Base-by-base conservation (phyloP, 225 moss, liverwort and hornwort genomes). In the Thuidium tamariscinum region DNA sequence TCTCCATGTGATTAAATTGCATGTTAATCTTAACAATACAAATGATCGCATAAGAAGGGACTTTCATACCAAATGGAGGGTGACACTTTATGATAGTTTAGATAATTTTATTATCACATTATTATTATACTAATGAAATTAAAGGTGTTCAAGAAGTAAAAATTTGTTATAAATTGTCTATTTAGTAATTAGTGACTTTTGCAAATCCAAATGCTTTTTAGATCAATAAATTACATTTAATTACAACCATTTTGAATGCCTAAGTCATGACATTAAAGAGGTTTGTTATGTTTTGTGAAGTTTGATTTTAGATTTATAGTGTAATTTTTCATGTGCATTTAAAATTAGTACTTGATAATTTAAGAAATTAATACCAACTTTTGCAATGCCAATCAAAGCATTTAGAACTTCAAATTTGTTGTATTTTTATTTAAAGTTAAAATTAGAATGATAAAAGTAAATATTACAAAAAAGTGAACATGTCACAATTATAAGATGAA, bases 81-180 rank as follows among this genome's bases (percentile, higher is more conserved):
- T 37, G 12, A 37, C 7, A 12, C 23, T 39, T 13, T 0, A 3
- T 4, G 7, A 25, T 14, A 7, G 13, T 18, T 72, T 19, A 3
- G 1, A 73, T 11, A 48, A 32, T 1, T 73, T 0, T 7, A 34
- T 21, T 49, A 7, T 13, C 20, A 34, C 1, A 48, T 30, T 30
- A 30, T 11, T 48, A 5, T 46, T 30, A 19, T 48, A 48, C 30
- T 46, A 13, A 74, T 51, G 17, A 51, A 21, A n/a, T n/a, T n/a
- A n/a, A 51, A 72, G 46, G 5, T 8, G 8, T 73, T 48, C 12
- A 48, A 32, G 2, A 48, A 73, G 12, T 30, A 19, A 34, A 2
- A 30, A 73, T 27, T 1, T 18, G 2, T 2, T 42, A 2, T 26
- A 8, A 42, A 44, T 44, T 0, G 3, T 5, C 21, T 13, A n/a